Evolutionary conservation across 1,284 basidiomycete genomes (phyloP), one percentile per base, ranked within the genome.

Genomic region (Rhodotorula glutinis): DNA sequence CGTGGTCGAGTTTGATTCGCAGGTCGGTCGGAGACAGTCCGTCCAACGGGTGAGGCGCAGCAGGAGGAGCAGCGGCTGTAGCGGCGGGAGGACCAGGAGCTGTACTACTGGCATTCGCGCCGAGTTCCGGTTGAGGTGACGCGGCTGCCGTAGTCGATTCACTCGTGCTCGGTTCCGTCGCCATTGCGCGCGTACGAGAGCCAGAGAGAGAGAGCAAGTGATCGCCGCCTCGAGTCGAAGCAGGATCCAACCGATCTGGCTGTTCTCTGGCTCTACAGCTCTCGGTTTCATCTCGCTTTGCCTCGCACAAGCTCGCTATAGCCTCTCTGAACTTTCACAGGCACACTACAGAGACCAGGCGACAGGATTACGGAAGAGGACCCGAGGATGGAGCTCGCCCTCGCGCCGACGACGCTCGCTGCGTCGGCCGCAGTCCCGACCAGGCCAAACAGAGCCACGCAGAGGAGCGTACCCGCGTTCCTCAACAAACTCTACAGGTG

Each of bases 401-500:
- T 52, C 58, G 49, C 38, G 29, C 52, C 47, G 40, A 38, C n/a
- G 40, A 38, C n/a, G 40, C n/a, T 54, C 30, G 38, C 43, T 13
- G 38, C n/a, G 23, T 19, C n/a, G 27, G 21, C 43, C 13, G 17
- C 52, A 33, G 17, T 38, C 43, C 56, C 52, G n/a, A 52, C 62
- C 7, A 65, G 57, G 21, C 65, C 67, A n/a, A 72, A 73, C 68
- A 72, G 71, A 63, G 63, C 58, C 23, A 72, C 73, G 0, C 57
- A 63, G 27, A 68, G 64, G 57, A 62, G 53, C 53, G 79, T 92
- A 2, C 91, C 92, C 0, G 89, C 91, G 0, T 97, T 97, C 77
- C 83, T 95, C 23, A 91, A 92, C 80, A 97, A 97, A 80, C 83
- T 97, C 44, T 92, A 88, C 80, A 89, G 89, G 91, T 92, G 63